These are phyloP conservation scores for Vitis vinifera DNA, from an alignment of 164 flowering plant genomes.

Conservation along the genomic window DNA sequence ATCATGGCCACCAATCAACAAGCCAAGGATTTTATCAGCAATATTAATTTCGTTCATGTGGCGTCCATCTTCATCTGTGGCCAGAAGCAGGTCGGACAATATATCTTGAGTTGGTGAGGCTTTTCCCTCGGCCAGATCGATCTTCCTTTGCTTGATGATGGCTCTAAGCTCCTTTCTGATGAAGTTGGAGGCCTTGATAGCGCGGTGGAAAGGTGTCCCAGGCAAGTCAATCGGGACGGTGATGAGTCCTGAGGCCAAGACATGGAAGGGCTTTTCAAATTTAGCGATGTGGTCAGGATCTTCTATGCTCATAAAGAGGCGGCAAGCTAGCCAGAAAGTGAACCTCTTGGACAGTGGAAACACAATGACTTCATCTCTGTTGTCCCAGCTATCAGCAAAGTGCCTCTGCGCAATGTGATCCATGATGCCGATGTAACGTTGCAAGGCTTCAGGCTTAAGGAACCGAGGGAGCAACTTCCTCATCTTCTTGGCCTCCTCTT, in stretches of 20 bases:
- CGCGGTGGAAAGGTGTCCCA: background rate
- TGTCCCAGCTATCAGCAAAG: background rate
- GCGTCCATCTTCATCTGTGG: background rate
- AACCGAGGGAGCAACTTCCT: conserved; percentile 6
- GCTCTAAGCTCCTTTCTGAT: background rate
- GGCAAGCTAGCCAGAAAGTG: conserved; percentile 9
- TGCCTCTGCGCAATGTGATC: conserved; percentile 12
- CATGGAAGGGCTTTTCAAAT: background rate
- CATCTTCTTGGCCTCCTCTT: conserved; percentile 14
- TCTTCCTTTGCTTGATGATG: conserved; percentile 2
- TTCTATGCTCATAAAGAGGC: conserved; percentile 8
- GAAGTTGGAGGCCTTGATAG: background rate
- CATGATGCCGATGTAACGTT: conserved; percentile 6
- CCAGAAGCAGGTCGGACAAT: conserved; percentile 4
- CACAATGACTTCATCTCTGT: background rate
- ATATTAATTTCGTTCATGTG: conserved; percentile 4
- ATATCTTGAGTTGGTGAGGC: conserved; percentile 6
- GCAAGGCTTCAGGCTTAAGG: conserved; percentile 8
- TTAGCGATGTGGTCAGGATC: background rate
- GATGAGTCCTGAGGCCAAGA: background rate
- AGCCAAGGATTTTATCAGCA: conserved; percentile 1
- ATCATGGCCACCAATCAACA: conserved; percentile 10
- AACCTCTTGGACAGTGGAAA: conserved; percentile 5
- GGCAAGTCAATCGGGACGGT: background rate
- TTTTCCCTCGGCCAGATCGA: background rate